Conservation (phyloP, 1,284 basidiomycete species). For the Apiotrichum laibachii region DNA sequence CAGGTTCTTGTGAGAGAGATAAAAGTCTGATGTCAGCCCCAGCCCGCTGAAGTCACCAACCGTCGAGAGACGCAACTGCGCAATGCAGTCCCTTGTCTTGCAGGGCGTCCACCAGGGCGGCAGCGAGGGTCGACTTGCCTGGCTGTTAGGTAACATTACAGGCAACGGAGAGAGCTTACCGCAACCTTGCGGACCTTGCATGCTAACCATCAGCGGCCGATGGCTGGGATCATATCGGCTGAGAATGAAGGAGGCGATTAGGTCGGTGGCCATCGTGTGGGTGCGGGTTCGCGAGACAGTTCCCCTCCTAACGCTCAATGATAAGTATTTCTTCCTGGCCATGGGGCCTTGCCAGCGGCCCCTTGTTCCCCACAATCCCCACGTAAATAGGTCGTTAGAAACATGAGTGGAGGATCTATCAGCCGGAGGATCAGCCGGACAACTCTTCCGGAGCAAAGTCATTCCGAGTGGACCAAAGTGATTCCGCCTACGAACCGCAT, state of each 20-base stretch:
- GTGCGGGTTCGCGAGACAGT: not conserved
- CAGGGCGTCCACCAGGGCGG: constrained; percentile 15
- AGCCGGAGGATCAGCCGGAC: too few species aligned
- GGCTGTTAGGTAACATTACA: not conserved
- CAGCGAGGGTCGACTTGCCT: constrained; percentile 26
- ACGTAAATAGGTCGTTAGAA: too few species aligned
- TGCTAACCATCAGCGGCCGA: not conserved
- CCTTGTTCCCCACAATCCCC: not conserved
- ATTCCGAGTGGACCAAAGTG: constrained; percentile 3
- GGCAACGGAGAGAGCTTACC: constrained; percentile 8
- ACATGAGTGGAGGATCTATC: too few species aligned
- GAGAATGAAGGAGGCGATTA: constrained; percentile 5
- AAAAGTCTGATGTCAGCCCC: constrained; percentile 27
- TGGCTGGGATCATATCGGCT: not conserved
- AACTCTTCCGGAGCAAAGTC: not conserved
- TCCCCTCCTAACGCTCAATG: not conserved
- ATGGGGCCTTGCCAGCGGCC: not conserved
- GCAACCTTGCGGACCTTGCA: constrained; percentile 25
- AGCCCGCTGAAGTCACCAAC: constrained; percentile 3
- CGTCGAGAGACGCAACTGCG: constrained; percentile 25
- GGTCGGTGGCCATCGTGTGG: constrained; percentile 2
- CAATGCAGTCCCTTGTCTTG: constrained; percentile 9
- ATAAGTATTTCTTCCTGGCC: not conserved
- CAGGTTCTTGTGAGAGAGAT: constrained; percentile 29
- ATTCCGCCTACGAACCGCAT: not conserved